Evolutionary conservation across 2,329 filamentous ascomycete genomes (phyloP).

Genomic region (Bertia moriformis): DNA sequence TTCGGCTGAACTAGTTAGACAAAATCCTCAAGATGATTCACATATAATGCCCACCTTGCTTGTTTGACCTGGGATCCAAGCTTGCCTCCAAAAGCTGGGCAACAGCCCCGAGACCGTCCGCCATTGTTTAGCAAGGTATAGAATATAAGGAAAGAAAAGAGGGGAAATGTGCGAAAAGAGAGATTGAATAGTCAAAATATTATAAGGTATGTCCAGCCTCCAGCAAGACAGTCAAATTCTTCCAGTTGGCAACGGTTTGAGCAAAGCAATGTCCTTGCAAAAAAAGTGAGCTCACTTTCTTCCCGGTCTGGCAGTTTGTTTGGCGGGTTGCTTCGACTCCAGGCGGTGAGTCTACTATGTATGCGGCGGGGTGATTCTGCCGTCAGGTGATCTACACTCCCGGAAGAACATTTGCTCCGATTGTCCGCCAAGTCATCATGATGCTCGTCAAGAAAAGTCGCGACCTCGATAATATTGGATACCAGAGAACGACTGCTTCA

Average conservation of each 20-base stretch:
- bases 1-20: constrained; percentile 49
- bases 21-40: constrained; percentile 1
- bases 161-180: background rate
- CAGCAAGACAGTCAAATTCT: no score
- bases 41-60: background rate
- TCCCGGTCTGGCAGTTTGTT: background rate
- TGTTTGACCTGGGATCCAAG: constrained; percentile 2
- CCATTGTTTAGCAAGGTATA: constrained; percentile 27
- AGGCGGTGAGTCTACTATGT: background rate
- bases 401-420: background rate
- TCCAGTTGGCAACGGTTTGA: background rate
- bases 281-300: background rate
- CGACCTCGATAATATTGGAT: no score
- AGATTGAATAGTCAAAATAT: background rate
- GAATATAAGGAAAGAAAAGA: background rate
- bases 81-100: constrained; percentile 70
- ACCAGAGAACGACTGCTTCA: no score
- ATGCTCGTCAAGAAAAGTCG: no score
- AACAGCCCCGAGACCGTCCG: constrained; percentile 45
- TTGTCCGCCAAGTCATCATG: background rate
- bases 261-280: background rate
- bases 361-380: background rate
- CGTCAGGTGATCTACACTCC: background rate
- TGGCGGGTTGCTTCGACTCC: background rate
- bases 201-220: no score